phyloP scores from a whole-genome alignment of 2,329 filamentous ascomycete genomes.

The Dryadomyces sulphureus region DNA sequence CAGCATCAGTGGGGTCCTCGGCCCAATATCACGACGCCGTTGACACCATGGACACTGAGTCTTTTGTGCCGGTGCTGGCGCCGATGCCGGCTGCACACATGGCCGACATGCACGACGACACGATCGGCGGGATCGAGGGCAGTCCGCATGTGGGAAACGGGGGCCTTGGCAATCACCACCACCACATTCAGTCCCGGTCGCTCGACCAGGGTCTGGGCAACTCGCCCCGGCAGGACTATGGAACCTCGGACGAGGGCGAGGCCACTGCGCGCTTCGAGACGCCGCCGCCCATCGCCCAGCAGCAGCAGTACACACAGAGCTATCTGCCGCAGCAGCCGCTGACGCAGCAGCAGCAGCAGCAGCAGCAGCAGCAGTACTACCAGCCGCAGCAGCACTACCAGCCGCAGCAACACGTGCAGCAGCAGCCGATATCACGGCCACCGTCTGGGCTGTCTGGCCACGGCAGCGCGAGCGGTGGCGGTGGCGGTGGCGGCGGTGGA shows the following conservation, averaged over 20 bases:
- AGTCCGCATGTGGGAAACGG: slow-evolving; percentile 25
- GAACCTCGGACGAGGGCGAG: slow-evolving; percentile 18
- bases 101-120: slow-evolving; percentile 31
- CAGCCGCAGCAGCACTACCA: slow-evolving; percentile 12
- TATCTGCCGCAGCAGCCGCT: slow-evolving; percentile 2
- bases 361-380: slow-evolving; percentile 3
- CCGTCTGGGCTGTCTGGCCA: slow-evolving; percentile 36
- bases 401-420: slow-evolving; percentile 31
- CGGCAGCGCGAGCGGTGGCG: too few relatives aligned
- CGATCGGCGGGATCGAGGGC: slow-evolving; percentile 32
- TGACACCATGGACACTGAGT: slow-evolving; percentile 34
- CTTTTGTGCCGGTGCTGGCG: slow-evolving; percentile 1
- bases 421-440: slow-evolving; percentile 34
- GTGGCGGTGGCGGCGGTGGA: slow-evolving; percentile 19
- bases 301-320: slow-evolving; percentile 2
- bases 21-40: slow-evolving; percentile 36
- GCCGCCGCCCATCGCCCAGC: slow-evolving; percentile 3
- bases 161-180: slow-evolving; percentile 13
- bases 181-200: slow-evolving; percentile 31
- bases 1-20: slow-evolving; percentile 30
- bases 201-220: slow-evolving; percentile 31
- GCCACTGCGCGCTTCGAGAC: slow-evolving; percentile 5
- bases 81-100: slow-evolving; percentile 10
- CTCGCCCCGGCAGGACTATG: slow-evolving; percentile 19
- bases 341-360: slow-evolving; percentile 5